phyloP scores from a whole-genome alignment of 2,329 filamentous ascomycete genomes.

The Phaeosphaeriaceae sp. region DNA sequence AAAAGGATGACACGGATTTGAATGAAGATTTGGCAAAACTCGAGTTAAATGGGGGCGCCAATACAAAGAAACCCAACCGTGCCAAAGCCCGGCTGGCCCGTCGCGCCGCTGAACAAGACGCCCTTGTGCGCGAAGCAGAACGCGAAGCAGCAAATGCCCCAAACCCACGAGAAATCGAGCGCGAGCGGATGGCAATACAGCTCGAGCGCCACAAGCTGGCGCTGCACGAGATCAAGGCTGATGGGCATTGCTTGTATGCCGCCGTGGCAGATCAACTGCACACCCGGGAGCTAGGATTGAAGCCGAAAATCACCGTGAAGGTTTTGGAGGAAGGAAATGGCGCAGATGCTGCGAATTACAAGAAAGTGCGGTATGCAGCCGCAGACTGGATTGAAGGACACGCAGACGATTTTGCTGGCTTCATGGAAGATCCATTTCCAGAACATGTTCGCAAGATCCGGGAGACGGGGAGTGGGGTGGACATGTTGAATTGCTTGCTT shows the following conservation, averaged over 20 bases:
- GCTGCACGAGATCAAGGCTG: conserved; percentile 82
- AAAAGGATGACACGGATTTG: conserved; percentile 13
- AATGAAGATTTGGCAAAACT: conserved; percentile 19
- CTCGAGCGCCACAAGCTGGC: conserved; percentile 69
- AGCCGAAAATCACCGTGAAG: conserved; percentile 43
- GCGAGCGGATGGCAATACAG: conserved; percentile 68
- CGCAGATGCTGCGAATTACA: conserved; percentile 68
- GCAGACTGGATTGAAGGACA: conserved; percentile 78
- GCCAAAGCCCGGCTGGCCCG: conserved; percentile 91
- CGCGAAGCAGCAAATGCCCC: conserved; percentile 68
- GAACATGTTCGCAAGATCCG: conserved; percentile 77
- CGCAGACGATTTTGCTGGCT: conserved; percentile 81
- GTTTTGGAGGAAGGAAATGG: conserved; percentile 18
- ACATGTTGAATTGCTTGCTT: conserved; percentile 84
- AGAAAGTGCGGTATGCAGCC: conserved; percentile 70
- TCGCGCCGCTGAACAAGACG: conserved; percentile 83
- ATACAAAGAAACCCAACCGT: conserved; percentile 79
- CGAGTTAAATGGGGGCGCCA: conserved; percentile 6
- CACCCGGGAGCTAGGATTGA: conserved; percentile 45
- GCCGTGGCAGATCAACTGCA: conserved; percentile 85
- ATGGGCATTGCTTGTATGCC: conserved; percentile 94
- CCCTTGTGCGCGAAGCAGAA: conserved; percentile 69
- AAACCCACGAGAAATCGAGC: conserved; percentile 47
- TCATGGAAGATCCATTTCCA: conserved; percentile 80
- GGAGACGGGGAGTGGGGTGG: conserved; percentile 95